These are phyloP conservation scores for Pestalotiopsis fici DNA, from an alignment of 2,329 filamentous ascomycete species.

Conservation along the genomic window DNA sequence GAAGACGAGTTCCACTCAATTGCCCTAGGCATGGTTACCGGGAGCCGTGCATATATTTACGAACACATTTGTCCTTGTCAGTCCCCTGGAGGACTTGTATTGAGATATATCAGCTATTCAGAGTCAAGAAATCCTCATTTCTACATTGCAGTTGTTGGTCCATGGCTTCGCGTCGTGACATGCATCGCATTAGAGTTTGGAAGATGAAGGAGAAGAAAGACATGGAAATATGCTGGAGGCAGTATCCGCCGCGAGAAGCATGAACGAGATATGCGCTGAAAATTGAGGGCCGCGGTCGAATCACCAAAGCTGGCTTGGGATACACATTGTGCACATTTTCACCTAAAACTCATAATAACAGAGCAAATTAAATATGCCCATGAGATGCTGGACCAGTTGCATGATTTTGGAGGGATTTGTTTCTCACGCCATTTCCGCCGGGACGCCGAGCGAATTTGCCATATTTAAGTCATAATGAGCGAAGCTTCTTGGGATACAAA, in stretches of 20 bases:
- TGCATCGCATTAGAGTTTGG: no score
- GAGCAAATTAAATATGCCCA: not conserved
- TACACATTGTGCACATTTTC: not conserved
- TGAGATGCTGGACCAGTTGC: not conserved
- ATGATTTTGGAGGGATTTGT: not conserved
- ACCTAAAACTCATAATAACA: not conserved
- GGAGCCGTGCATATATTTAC: no score
- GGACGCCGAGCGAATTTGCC: not conserved
- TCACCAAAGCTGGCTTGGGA: not conserved
- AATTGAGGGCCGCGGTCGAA: not conserved
- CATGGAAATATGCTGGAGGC: not conserved
- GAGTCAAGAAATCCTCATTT: no score
- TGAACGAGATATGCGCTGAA: not conserved
- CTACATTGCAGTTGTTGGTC: no score
- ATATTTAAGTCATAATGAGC: not conserved
- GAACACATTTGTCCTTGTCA: no score
- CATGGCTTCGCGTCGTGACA: no score
- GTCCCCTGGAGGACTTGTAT: no score
- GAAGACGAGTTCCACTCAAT: no score
- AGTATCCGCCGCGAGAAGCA: not conserved
- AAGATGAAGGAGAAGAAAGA: not conserved
- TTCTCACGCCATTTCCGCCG: not conserved
- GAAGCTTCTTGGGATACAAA: not conserved
- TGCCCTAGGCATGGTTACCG: no score
- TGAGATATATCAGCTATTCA: no score